A percentile compares a stretch with the other conserved stretches of the same genome.
phyloP scores from a whole-genome alignment of 2,329 filamentous ascomycete species.

The Stachybotrys elegans region DNA sequence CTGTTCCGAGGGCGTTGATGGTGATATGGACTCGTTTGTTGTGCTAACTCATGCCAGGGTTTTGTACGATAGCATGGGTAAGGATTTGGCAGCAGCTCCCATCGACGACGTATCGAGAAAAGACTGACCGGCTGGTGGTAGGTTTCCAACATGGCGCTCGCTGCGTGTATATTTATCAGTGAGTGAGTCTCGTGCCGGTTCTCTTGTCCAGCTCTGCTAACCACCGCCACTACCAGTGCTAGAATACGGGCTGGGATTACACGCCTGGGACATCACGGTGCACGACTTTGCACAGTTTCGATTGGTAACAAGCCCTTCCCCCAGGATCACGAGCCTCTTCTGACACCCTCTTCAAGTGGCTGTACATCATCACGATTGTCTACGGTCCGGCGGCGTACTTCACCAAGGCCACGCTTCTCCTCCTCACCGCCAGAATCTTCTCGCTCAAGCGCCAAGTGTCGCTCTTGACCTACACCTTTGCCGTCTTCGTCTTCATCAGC shows the following conservation, averaged over 20 bases:
- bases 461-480: not conserved
- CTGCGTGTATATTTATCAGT: not conserved
- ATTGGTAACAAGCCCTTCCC: too few species aligned
- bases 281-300: too few species aligned
- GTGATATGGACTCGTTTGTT: too few species aligned
- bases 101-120: too few species aligned
- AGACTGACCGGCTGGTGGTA: too few species aligned
- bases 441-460: not conserved
- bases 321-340: too few species aligned
- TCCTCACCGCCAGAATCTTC: not conserved
- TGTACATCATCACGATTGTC: not conserved
- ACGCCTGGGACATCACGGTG: not conserved
- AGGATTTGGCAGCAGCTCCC: too few species aligned
- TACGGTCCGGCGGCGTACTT: slow-evolving; percentile 1
- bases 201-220: too few species aligned
- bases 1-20: too few species aligned
- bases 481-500: not conserved
- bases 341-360: not conserved
- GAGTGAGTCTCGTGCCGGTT: not conserved
- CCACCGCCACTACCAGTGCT: not conserved
- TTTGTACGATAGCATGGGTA: too few species aligned
- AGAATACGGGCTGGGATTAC: not conserved
- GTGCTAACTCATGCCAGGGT: too few species aligned
- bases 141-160: not conserved
- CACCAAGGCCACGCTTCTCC: not conserved